Conservation (phyloP, 768 basidiomycete species). For the Vararia minispora region DNA sequence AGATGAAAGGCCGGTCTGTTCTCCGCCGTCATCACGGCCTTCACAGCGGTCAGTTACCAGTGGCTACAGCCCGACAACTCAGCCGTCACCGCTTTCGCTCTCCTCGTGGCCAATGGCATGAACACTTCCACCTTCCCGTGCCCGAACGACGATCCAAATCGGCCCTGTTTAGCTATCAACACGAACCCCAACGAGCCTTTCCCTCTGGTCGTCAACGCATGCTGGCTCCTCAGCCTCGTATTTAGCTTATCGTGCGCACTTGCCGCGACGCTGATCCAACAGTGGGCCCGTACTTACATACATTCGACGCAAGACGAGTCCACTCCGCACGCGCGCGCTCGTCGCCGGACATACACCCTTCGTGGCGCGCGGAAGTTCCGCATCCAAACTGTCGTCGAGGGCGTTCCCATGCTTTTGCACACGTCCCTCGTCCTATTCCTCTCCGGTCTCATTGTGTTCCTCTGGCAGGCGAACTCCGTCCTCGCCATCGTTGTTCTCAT, state of each 20-base stretch:
- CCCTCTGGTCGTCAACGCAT: constrained; percentile 1
- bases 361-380: constrained; percentile 1
- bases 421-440: constrained; percentile 10
- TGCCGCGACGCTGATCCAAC: constrained; percentile 3
- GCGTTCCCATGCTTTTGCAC: constrained; percentile 9
- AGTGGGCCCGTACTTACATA: constrained; percentile 7
- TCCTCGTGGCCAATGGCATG: too few species aligned
- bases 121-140: too few species aligned
- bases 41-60: too few species aligned
- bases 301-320: constrained; percentile 1
- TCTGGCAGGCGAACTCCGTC: constrained; percentile 4
- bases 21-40: too few species aligned
- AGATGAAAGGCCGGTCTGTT: too few species aligned
- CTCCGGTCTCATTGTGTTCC: constrained; percentile 6
- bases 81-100: too few species aligned
- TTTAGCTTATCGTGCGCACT: constrained; percentile 6
- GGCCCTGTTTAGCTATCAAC: too few species aligned
- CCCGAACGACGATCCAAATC: too few species aligned
- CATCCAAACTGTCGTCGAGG: background rate
- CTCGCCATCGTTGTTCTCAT: constrained; percentile 3
- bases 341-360: constrained; percentile 10
- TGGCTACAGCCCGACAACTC: too few species aligned
- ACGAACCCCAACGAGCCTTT: too few species aligned
- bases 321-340: constrained; percentile 7
- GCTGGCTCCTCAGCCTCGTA: constrained; percentile 8